Conservation (phyloP, 352 stramenopile species). For the Pythium sukuiense region DNA sequence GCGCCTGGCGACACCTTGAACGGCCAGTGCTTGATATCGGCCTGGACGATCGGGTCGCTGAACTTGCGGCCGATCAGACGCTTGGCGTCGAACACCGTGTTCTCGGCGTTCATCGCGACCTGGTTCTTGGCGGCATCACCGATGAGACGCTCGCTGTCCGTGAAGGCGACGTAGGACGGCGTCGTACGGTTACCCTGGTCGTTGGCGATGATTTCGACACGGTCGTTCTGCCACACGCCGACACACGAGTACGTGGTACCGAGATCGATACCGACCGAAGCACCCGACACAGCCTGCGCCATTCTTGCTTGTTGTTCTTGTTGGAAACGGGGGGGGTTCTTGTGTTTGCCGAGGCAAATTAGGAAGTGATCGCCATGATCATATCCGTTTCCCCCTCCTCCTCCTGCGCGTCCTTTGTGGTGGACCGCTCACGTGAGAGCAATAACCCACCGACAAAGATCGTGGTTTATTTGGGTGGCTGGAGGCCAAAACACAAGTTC, state of each 20-base stretch:
- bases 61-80: constrained; percentile 92
- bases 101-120: constrained; percentile 88
- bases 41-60: constrained; percentile 82
- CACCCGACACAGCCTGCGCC: constrained; percentile 28
- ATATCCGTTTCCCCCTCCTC: background rate
- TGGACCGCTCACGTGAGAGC: background rate
- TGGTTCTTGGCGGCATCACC: constrained; percentile 94
- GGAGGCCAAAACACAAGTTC: constrained; percentile 6
- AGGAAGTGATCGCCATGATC: constrained; percentile 18
- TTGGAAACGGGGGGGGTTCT: constrained; percentile 19
- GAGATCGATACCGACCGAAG: constrained; percentile 95
- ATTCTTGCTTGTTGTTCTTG: constrained; percentile 28
- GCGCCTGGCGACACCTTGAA: constrained; percentile 93
- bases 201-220: constrained; percentile 96
- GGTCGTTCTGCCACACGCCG: constrained; percentile 97
- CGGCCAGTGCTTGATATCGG: constrained; percentile 53
- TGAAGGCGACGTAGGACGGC: constrained; percentile 96
- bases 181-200: constrained; percentile 95
- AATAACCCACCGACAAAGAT: constrained; percentile 28
- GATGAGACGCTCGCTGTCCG: constrained; percentile 93
- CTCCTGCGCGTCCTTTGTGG: background rate
- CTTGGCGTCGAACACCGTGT: constrained; percentile 34
- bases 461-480: constrained; percentile 18
- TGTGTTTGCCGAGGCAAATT: constrained; percentile 32
- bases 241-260: constrained; percentile 98